A percentile compares a stretch with the other conserved stretches of the same genome.
These are phyloP conservation scores for Diphasiastrum complanatum DNA, from an alignment of 83 land plant species.

Conservation along the genomic window DNA sequence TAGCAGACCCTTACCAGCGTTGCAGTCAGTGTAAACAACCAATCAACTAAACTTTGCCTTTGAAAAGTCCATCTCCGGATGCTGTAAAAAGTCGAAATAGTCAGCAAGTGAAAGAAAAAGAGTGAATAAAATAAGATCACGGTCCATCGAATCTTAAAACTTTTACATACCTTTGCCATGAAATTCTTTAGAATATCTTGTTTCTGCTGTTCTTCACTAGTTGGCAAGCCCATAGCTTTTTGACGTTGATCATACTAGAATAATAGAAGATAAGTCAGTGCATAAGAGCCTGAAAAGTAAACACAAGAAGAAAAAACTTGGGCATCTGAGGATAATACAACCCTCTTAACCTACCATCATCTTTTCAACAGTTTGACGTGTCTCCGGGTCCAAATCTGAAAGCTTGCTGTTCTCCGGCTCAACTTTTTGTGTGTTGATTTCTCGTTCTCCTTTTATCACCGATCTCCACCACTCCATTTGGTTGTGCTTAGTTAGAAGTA, in stretches of 20 bases:
- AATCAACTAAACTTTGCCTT: conserved; percentile 48
- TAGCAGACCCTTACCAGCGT: too few relatives aligned
- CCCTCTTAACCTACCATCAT: conserved; percentile 99
- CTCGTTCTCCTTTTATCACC: conserved; percentile 79
- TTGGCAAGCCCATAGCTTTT: conserved; percentile 79
- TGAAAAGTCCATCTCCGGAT: conserved; percentile 83
- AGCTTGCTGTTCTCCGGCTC: conserved; percentile 86
- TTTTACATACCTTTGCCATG: conserved; percentile 61
- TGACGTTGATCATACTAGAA: conserved; percentile 85
- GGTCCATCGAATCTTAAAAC: neutral
- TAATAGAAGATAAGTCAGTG: too few relatives aligned
- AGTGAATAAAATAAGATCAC: neutral
- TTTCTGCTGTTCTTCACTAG: conserved; percentile 77
- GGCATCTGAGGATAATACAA: too few relatives aligned
- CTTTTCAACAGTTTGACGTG: conserved; percentile 80
- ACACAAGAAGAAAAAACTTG: too few relatives aligned
- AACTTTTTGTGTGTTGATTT: conserved; percentile 81
- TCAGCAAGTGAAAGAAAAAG: neutral
- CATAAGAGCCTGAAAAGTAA: too few relatives aligned
- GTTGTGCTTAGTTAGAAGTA: conserved; percentile 70
- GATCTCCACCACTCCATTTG: conserved; percentile 95
- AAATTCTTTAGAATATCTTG: conserved; percentile 74
- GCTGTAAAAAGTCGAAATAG: conserved; percentile 34
- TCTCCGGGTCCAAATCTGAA: conserved; percentile 77
- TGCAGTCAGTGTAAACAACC: too few relatives aligned